phyloP scores from a whole-genome alignment of 2,329 filamentous ascomycete genomes.

The Lojkania enalia region DNA sequence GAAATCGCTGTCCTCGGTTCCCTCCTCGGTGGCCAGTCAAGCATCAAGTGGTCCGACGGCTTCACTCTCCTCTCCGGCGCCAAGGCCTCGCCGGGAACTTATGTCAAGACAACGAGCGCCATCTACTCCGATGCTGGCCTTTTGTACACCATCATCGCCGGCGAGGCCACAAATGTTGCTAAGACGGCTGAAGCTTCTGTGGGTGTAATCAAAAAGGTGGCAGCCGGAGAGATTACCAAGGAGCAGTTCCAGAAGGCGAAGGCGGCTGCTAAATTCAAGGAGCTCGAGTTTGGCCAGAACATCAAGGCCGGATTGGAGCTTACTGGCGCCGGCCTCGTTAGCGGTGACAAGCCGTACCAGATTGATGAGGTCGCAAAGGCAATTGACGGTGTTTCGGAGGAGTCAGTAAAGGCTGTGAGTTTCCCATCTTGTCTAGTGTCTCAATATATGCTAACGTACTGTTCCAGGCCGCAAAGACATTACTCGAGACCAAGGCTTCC shows the following conservation, averaged over 20 bases:
- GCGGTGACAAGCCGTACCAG: conserved; percentile 81
- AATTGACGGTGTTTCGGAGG: conserved; percentile 78
- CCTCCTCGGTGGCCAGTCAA: conserved; percentile 86
- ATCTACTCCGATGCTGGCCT: conserved; percentile 95
- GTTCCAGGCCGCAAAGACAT: conserved; percentile 77
- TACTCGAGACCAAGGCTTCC: conserved; percentile 85
- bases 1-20: conserved; percentile 85
- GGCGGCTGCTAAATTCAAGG: conserved; percentile 90
- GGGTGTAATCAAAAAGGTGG: conserved; percentile 79
- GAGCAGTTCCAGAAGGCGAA: conserved; percentile 92
- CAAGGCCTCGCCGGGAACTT: conserved; percentile 66
- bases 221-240: conserved; percentile 72
- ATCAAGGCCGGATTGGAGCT: conserved; percentile 76
- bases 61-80: conserved; percentile 88
- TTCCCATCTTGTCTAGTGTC: conserved; percentile 3
- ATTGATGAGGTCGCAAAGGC: conserved; percentile 77
- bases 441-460: conserved; percentile 22
- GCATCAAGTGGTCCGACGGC: conserved; percentile 93
- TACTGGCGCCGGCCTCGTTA: conserved; percentile 81
- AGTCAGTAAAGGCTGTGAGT: conserved; percentile 84
- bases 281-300: conserved; percentile 79
- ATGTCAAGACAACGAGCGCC: conserved; percentile 73
- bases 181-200: conserved; percentile 75
- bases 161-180: conserved; percentile 72
- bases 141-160: conserved; percentile 78